Base-by-base conservation (phyloP, 2,329 filamentous ascomycete species). In the Colletotrichum lupini region DNA sequence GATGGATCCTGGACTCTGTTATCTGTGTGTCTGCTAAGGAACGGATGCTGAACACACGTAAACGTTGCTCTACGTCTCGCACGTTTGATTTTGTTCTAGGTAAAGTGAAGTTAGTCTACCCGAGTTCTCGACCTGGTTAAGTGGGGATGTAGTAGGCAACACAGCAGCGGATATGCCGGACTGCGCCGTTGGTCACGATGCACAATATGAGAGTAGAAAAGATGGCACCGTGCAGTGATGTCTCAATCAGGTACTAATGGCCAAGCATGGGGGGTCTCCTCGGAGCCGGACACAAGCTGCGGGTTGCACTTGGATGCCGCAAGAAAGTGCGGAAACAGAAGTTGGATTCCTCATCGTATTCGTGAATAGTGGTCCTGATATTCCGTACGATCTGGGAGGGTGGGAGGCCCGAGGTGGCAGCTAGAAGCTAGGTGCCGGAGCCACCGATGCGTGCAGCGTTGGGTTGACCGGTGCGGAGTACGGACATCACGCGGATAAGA, bases 371-470 rank as follows among this genome's bases (percentile, higher is more conserved):
- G 37, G 37, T 19, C 16, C 16, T 42, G 16, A 42, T 42, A 16
- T 42, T 42, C 37, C 37, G 37, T 14, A 42, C 37, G 37, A 42
- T 42, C 37, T 42, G 14, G 16, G 37, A 42, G 37, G 37, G 42
- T 49, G 19, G 42, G 42, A 49, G 42, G 42, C 42, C 19, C 42
- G 42, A 49, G 42, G n/a, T 49, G 42, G 42, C 7, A n/a, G 42
- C 42, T 49, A 8, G 16, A 64, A 64, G 55, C 14, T 59, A 24
- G 22, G 58, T 62, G 63, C 56, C 68, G 68, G 68, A 72, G 64
- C 68, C 49, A 61, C 68, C 68, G 68, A 72, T 57, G 57, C 35
- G 24, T 24, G 42, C 42, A 49, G 42, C 19, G 19, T 49, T 65
- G 49, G 46, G 64, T 53, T 37, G 37, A 19, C 32, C 22, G 28